Evolutionary conservation across 179 eudicot species (phyloP).

Genomic region (Drosera spatulata): DNA sequence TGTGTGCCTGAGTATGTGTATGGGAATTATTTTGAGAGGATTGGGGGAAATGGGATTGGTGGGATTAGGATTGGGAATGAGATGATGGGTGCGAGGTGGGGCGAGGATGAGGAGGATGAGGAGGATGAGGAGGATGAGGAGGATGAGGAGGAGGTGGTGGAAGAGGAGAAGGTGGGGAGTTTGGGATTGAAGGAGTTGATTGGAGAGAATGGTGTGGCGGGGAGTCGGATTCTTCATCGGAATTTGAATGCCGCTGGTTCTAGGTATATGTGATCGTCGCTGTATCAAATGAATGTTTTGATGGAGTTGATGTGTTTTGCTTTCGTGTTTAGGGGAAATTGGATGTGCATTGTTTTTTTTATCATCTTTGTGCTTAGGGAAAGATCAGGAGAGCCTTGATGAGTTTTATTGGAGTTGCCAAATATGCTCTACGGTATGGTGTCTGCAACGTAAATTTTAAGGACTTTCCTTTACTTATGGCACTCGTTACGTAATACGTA

Average conservation of each 20-base stretch:
- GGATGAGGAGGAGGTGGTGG: conserved; percentile 20
- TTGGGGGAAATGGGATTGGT: conserved; percentile 5
- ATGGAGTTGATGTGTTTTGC: too few relatives aligned
- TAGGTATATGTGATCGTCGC: too few relatives aligned
- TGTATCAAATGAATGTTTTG: too few relatives aligned
- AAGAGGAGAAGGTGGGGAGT: conserved; percentile 32
- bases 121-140: conserved; percentile 4
- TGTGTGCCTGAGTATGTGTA: conserved; percentile 86
- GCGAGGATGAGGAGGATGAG: conserved; percentile 13
- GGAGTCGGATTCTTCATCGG: conserved; percentile 61
- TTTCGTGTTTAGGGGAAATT: too few relatives aligned
- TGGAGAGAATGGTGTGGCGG: conserved; percentile 24
- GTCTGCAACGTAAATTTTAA: too few relatives aligned
- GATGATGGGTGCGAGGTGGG: conserved; percentile 4
- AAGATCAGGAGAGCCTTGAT: too few relatives aligned
- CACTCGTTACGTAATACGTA: too few relatives aligned
- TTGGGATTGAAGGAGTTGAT: conserved; percentile 82
- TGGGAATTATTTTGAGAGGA: conserved; percentile 88
- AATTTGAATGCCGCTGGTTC: conserved; percentile 31
- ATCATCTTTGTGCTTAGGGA: too few relatives aligned
- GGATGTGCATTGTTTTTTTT: too few relatives aligned
- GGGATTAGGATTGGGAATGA: background rate
- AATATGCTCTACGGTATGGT: too few relatives aligned
- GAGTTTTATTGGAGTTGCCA: too few relatives aligned
- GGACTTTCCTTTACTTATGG: too few relatives aligned